Evolutionary conservation across 2,329 filamentous ascomycete species (phyloP).

Genomic region (Penicillium verrucosum): DNA sequence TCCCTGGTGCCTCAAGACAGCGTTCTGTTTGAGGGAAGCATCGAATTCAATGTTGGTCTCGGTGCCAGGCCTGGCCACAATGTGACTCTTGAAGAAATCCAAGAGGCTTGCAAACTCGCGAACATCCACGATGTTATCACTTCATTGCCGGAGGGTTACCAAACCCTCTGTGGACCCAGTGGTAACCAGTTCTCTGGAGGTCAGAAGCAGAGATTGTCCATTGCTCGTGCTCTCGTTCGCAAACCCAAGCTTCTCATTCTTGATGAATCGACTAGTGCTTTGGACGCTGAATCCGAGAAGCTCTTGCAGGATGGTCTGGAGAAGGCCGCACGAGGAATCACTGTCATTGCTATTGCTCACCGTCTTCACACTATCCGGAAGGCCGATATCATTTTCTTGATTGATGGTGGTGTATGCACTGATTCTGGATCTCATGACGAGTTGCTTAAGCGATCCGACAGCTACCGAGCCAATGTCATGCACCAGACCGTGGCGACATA

Average conservation of each 20-base stretch:
- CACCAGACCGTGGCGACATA: constrained; percentile 35
- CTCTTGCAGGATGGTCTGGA: constrained; percentile 45
- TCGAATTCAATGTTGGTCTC: constrained; percentile 48
- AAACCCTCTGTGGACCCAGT: constrained; percentile 52
- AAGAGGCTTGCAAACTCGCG: constrained; percentile 63
- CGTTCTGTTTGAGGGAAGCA: constrained; percentile 48
- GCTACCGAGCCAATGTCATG: constrained; percentile 41
- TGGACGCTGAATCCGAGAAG: constrained; percentile 54
- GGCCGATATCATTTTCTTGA: constrained; percentile 74
- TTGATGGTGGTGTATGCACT: constrained; percentile 64
- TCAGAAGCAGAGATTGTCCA: constrained; percentile 57
- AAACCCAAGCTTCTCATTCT: constrained; percentile 56
- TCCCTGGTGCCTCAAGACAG: constrained; percentile 49
- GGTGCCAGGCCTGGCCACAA: constrained; percentile 53
- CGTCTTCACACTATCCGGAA: constrained; percentile 56
- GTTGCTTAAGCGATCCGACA: constrained; percentile 48
- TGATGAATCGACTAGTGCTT: constrained; percentile 59
- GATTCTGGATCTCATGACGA: constrained; percentile 63
- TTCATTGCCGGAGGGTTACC: constrained; percentile 59
- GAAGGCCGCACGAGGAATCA: constrained; percentile 33
- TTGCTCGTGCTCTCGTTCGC: constrained; percentile 57
- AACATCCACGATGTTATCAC: constrained; percentile 69
- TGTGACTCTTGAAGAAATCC: constrained; percentile 59
- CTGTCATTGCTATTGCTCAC: constrained; percentile 43
- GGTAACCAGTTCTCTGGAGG: constrained; percentile 55